Percentiles rank a stretch among this genome's conserved stretches.
These are phyloP conservation scores for Ceriops decandra DNA, from an alignment of 345 rosid species.

Conservation along the genomic window DNA sequence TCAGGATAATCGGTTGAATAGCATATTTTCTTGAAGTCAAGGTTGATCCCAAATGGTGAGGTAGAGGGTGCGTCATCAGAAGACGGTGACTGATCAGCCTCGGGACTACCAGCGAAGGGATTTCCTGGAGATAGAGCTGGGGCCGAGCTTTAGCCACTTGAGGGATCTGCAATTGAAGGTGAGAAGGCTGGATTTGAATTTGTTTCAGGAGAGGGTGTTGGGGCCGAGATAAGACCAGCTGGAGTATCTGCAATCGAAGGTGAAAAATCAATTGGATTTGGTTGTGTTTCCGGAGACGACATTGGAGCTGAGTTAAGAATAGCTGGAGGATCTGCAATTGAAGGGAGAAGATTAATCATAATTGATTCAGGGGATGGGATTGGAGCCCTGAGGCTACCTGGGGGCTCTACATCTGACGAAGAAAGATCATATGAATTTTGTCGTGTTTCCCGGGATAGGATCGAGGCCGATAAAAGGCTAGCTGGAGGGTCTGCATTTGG, in stretches of 20 bases:
- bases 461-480: not conserved
- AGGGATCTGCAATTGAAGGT: not conserved
- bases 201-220: not conserved
- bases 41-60: constrained; percentile 2
- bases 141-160: not conserved
- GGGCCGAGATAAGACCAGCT: not conserved
- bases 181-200: not conserved
- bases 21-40: constrained; percentile 34
- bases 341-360: not conserved
- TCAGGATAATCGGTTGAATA: constrained; percentile 30
- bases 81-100: not conserved
- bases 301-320: not conserved
- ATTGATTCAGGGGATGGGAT: too few species aligned
- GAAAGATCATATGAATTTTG: too few species aligned
- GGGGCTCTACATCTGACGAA: too few species aligned
- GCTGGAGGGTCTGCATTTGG: not conserved
- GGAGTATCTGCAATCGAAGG: not conserved
- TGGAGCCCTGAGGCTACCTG: too few species aligned
- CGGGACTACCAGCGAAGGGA: not conserved
- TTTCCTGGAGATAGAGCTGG: not conserved
- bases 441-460: too few species aligned
- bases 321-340: not conserved
- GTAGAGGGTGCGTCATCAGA: not conserved
- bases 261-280: not conserved
- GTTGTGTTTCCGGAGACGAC: not conserved